Evolutionary conservation across 345 rosid species (phyloP).

Genomic region (Hibiscus mutabilis): DNA sequence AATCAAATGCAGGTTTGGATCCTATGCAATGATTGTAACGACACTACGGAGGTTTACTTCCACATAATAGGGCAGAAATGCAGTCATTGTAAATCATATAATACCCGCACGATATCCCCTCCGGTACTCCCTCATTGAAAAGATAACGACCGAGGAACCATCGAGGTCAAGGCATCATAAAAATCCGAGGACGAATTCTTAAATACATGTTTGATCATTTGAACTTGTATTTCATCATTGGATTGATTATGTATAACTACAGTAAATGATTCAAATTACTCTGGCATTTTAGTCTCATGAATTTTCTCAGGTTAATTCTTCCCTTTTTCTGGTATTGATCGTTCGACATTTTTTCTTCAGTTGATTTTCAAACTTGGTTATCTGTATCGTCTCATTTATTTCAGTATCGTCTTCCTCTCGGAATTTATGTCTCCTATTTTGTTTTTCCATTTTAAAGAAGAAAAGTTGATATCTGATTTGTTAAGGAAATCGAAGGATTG

Average conservation of each 20-base stretch:
- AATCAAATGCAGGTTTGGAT: conserved; percentile 72
- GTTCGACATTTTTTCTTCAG: no score
- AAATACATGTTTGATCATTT: conserved; percentile 5
- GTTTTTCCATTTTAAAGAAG: neutral
- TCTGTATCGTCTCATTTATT: neutral
- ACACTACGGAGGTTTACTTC: conserved; percentile 85
- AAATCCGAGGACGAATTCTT: neutral
- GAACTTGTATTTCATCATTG: neutral
- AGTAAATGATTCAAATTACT: conserved; percentile 1
- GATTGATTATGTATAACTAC: neutral
- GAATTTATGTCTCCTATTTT: neutral
- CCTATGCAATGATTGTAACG: conserved; percentile 95
- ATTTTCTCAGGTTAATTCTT: no score
- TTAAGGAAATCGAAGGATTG: no score
- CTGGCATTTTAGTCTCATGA: neutral
- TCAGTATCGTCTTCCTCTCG: neutral
- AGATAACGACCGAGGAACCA: neutral
- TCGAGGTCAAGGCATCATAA: neutral
- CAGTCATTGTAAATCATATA: conserved; percentile 84
- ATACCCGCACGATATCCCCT: conserved; percentile 73
- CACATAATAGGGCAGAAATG: conserved; percentile 92
- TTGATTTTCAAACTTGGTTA: no score
- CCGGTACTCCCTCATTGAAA: conserved; percentile 74
- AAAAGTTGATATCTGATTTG: no score
- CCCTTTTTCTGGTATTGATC: no score